Evolutionary conservation across 2,329 filamentous ascomycete genomes (phyloP), one percentile per base, ranked within the genome.

Genomic region (Byssochlamys sp.): DNA sequence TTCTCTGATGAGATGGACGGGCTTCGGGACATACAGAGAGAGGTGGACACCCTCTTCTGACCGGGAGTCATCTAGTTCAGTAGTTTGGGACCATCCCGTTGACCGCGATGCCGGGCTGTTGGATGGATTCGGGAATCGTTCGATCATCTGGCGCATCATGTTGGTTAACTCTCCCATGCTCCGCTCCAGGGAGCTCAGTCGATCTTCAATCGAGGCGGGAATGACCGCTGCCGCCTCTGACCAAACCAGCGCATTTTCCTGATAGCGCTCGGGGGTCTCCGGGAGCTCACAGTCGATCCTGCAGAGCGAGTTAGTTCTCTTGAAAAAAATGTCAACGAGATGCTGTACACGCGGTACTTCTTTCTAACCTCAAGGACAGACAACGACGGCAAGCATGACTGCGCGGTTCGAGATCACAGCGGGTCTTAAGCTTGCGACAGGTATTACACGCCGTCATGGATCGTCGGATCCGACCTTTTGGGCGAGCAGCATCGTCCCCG

Each of bases 361-460:
- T 45, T 45, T 51, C 49, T 51, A 51, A 71, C 69, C 69, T 69
- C 35, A 72, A 60, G n/a, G 69, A 72, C 49, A 72, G 61, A 62
- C 69, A 72, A 27, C 69, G 69, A 53, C 69, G 69, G 58, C 69
- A 72, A 45, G 69, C 67, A 65, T 71, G 69, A 24, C 67, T 68
- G 11, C 69, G 67, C 6, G 69, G 68, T 60, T 71, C 69, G 33
- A 71, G 55, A 56, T 72, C 69, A 52, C 69, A 72, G n/a, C 69
- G 64, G 29, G 69, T 72, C 59, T 72, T 72, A 54, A 72, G 65
- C 63, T 72, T 72, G 58, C 69, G 69, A 56, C 69, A 72, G 24
- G 69, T 72, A 62, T 72, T 68, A 62, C 69, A 72, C 6, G 69
- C 69, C 19, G 69, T 72, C 69, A 71, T 71, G 9, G 69, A 71